Percentiles rank a stretch among this genome's conserved stretches.
phyloP scores from a whole-genome alignment of 106 monocot genomes.

The Chionographis japonica region DNA sequence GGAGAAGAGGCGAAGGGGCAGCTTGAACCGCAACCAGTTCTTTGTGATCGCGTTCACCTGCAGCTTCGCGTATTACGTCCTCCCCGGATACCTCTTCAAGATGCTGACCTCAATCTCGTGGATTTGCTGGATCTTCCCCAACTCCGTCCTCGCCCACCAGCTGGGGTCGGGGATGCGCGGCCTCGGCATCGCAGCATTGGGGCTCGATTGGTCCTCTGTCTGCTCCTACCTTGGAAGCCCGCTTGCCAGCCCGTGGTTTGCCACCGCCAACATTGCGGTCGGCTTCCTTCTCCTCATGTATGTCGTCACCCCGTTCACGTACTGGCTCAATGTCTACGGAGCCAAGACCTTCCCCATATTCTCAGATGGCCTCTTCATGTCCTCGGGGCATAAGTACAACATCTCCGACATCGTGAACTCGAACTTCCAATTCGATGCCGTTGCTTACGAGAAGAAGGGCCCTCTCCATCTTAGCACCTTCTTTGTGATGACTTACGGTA shows the following conservation, averaged over 20 bases:
- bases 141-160: constrained; percentile 25
- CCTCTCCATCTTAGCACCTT: constrained; percentile 14
- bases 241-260: constrained; percentile 26
- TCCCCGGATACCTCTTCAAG: constrained; percentile 33
- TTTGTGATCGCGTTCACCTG: constrained; percentile 23
- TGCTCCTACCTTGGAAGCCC: constrained; percentile 34
- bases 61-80: constrained; percentile 34
- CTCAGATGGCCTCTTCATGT: constrained; percentile 24
- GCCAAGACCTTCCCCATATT: constrained; percentile 41
- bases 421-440: constrained; percentile 14
- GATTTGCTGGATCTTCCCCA: constrained; percentile 37
- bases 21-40: constrained; percentile 20
- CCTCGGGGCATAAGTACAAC: constrained; percentile 25
- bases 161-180: constrained; percentile 21
- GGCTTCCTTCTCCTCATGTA: constrained; percentile 30
- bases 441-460: constrained; percentile 18
- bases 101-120: constrained; percentile 26
- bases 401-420: constrained; percentile 15
- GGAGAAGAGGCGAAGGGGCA: constrained; percentile 14
- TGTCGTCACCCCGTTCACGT: constrained; percentile 16
- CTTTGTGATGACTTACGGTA: constrained; percentile 16
- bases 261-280: constrained; percentile 24
- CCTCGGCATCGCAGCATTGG: constrained; percentile 28
- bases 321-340: constrained; percentile 26
- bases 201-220: constrained; percentile 31